Evolutionary conservation across 2,329 filamentous ascomycete species (phyloP), one percentile per base, ranked within the genome.

Genomic region (Phialophora tarda): DNA sequence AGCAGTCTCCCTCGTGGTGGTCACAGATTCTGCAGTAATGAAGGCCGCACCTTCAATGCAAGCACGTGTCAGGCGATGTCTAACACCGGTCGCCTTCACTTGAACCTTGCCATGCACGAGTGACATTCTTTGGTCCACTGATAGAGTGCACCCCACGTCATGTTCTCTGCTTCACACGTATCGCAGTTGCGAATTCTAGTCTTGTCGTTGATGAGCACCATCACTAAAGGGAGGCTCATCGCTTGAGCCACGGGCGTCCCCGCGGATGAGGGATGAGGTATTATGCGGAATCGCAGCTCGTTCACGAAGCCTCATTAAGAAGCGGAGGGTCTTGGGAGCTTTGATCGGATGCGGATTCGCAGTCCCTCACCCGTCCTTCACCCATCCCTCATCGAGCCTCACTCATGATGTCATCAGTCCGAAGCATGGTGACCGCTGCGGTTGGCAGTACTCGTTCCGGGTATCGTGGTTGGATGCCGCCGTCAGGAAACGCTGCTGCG

Each of bases 1-100:
- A 56, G 23, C 32, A 56, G 38, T 62, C 60, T 47, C 41, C 41
- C 38, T 41, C 51, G 51, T 56, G 34, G 21, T 30, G 28, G 17
- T n/a, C n/a, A 44, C 38, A 32, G 53, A 56, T 34, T 24, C 44
- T 38, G 28, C 21, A 7, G 30, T 41, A 62, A 48, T 48, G 34
- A 56, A 48, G 59, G 32, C 30, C 2, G 47, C 21, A 17, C 10
- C 3, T n/a, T 32, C 51, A 26, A 54, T 17, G 51, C 4, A 21
- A 17, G 48, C 23, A 24, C 4, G 10, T 28, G 48, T 10, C 21
- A 23, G 23, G 23, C 21, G 38, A 44, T 44, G n/a, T n/a, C 38
- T 44, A 44, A 44, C 14, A n/a, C 38, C 38, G 17, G 7, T 44
- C 8, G 38, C 17, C 17, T n/a, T n/a, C 38, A n/a, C 17, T 7